Evolutionary conservation across 768 basidiomycete species (phyloP).

Genomic region (Collybia mongolica): DNA sequence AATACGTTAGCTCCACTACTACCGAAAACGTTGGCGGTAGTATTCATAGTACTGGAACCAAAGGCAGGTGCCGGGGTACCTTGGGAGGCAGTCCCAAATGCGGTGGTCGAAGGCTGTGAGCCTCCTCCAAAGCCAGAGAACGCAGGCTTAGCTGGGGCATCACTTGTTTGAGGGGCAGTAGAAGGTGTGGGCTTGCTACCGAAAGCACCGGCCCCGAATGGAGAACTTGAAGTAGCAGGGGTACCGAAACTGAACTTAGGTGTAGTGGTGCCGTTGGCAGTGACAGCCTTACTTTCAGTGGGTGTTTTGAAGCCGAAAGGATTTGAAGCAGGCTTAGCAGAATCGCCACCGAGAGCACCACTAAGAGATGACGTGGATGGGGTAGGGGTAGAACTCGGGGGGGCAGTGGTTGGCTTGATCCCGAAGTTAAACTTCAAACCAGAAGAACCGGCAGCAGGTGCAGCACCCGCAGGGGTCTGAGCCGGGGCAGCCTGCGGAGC

Average conservation of each 20-base stretch:
- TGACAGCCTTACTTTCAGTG: constrained; percentile 5
- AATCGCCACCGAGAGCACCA: constrained; percentile 16
- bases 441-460: constrained; percentile 22
- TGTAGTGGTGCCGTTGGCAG: constrained; percentile 4
- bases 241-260: constrained; percentile 16
- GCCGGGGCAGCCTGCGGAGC: constrained; percentile 15
- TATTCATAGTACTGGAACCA: background rate
- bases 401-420: constrained; percentile 14
- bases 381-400: background rate
- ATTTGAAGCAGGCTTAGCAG: constrained; percentile 20
- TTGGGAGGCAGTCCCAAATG: background rate
- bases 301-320: constrained; percentile 20
- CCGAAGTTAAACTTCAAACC: constrained; percentile 38
- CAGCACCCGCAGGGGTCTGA: constrained; percentile 6
- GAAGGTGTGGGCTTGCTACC: constrained; percentile 8
- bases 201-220: constrained; percentile 2
- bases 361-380: constrained; percentile 16
- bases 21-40: constrained; percentile 1
- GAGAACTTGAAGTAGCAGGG: constrained; percentile 1
- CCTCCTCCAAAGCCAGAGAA: constrained; percentile 11
- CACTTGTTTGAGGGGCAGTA: constrained; percentile 4
- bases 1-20: background rate
- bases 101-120: background rate
- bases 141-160: background rate
- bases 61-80: background rate